Evolutionary conservation across 2,329 filamentous ascomycete genomes (phyloP).

Genomic region (Calonectria hawksworthii): DNA sequence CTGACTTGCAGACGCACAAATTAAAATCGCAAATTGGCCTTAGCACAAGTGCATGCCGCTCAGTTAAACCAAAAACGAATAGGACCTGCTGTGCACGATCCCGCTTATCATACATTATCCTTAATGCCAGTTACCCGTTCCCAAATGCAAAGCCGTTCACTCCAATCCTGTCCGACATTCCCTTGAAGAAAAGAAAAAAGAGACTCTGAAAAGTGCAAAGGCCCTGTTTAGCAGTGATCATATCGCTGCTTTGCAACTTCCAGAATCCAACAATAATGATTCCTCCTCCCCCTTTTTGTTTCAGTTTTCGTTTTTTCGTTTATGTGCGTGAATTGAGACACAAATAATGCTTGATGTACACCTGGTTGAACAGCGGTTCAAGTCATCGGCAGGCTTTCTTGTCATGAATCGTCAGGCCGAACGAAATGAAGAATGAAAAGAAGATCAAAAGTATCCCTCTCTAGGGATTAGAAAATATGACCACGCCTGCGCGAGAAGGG

Average conservation of each 20-base stretch:
- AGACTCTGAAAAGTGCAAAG: slow-evolving; percentile 18
- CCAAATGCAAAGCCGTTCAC: slow-evolving; percentile 36
- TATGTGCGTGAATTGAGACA: slow-evolving; percentile 21
- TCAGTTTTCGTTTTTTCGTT: slow-evolving; percentile 28
- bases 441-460: slow-evolving; percentile 32
- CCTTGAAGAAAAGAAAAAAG: slow-evolving; percentile 27
- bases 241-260: slow-evolving; percentile 29
- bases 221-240: slow-evolving; percentile 18
- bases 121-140: slow-evolving; percentile 39
- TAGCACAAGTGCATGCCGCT: slow-evolving; percentile 11
- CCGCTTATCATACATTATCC: slow-evolving; percentile 45
- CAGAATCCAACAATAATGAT: slow-evolving; percentile 33
- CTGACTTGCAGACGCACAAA: not conserved
- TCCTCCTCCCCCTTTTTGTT: slow-evolving; percentile 18
- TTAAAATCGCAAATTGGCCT: slow-evolving; percentile 12
- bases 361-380: slow-evolving; percentile 26
- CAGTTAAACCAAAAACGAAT: slow-evolving; percentile 29
- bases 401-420: slow-evolving; percentile 44
- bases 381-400: slow-evolving; percentile 28
- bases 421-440: slow-evolving; percentile 31
- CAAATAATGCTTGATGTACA: slow-evolving; percentile 37
- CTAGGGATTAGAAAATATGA: slow-evolving; percentile 48
- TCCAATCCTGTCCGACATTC: slow-evolving; percentile 18
- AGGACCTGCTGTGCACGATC: slow-evolving; percentile 33
- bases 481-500: slow-evolving; percentile 49